phyloP scores from a whole-genome alignment of 345 rosid genomes.

The Combretum micranthum region DNA sequence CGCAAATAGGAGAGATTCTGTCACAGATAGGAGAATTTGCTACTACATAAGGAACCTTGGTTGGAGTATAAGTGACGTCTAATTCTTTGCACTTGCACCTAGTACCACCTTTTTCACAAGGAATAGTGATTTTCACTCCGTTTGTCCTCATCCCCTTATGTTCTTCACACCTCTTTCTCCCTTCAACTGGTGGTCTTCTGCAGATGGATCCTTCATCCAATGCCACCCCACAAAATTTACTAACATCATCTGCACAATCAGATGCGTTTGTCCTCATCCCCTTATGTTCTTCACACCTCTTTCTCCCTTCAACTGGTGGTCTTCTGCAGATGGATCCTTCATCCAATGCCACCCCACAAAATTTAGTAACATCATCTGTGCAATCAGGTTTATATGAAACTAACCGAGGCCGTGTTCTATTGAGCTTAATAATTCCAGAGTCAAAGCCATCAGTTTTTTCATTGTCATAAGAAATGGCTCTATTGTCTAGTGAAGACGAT shows the following conservation, averaged over 20 bases:
- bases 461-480: conserved; percentile 12
- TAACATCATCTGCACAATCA: too few relatives aligned
- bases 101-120: background rate
- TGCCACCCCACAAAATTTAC: too few relatives aligned
- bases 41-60: conserved; percentile 1
- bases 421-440: conserved; percentile 35
- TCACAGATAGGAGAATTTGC: conserved; percentile 8
- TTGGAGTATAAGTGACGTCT: too few relatives aligned
- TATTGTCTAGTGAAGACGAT: conserved; percentile 20
- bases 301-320: too few relatives aligned
- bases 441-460: conserved; percentile 28
- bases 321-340: too few relatives aligned
- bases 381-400: conserved; percentile 21
- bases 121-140: background rate
- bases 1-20: conserved; percentile 32
- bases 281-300: too few relatives aligned
- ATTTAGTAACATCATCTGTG: conserved; percentile 4
- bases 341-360: conserved; percentile 17
- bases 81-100: background rate
- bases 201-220: conserved; percentile 12
- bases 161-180: conserved; percentile 13
- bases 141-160: conserved; percentile 12
- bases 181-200: conserved; percentile 10
- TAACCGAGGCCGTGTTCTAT: conserved; percentile 44
- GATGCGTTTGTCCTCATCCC: too few relatives aligned